Conservation (phyloP, 352 stramenopile genomes). For the Phytophthora ramorum region DNA sequence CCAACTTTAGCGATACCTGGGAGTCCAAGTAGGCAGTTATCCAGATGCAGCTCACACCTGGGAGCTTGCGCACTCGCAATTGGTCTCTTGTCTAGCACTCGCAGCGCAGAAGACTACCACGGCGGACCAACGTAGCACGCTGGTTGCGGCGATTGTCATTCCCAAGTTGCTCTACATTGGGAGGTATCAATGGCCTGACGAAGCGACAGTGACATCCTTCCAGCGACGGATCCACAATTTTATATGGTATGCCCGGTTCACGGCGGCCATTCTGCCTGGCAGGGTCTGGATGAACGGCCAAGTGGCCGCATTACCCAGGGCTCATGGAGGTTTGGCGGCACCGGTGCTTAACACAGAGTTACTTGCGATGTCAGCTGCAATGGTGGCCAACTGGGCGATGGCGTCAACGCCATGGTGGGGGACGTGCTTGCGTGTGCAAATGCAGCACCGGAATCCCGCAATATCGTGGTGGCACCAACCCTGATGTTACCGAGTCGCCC, state of each 20-base stretch:
- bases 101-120: neutral
- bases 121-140: slow-evolving; percentile 2
- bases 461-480: too few species aligned
- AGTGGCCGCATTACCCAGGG: neutral
- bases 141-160: neutral
- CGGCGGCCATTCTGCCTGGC: neutral
- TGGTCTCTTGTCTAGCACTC: neutral
- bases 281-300: neutral
- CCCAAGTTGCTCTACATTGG: slow-evolving; percentile 9
- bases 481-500: too few species aligned
- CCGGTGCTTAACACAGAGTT: neutral
- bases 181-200: neutral
- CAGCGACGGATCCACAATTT: slow-evolving; percentile 1
- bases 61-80: neutral
- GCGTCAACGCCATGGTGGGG: too few species aligned
- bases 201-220: neutral
- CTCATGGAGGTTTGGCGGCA: neutral
- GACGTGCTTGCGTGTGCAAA: too few species aligned
- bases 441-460: too few species aligned
- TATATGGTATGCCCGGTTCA: slow-evolving; percentile 4
- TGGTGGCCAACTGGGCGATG: too few species aligned
- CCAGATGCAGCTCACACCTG: neutral
- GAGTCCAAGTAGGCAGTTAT: neutral
- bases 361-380: neutral
- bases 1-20: neutral